Percentiles rank a stretch among this genome's conserved stretches.
Evolutionary conservation across 805 yeast species (phyloP).

Genomic region (Wickerhamomyces alni): DNA sequence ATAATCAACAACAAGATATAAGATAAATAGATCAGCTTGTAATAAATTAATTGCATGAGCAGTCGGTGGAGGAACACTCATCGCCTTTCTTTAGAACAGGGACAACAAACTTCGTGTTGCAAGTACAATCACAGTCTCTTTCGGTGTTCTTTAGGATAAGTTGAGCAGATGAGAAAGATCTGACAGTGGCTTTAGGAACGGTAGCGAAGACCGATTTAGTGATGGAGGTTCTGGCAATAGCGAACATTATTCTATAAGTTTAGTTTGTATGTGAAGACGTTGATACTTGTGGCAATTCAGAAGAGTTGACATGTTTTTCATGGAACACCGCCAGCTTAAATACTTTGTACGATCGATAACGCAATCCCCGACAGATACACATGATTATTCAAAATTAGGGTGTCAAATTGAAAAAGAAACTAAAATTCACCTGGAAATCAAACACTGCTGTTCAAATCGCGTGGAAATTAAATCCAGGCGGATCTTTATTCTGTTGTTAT

Average conservation of each 20-base stretch:
- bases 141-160: slow-evolving; percentile 11
- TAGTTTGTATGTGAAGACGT: not conserved
- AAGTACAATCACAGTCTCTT: slow-evolving; percentile 25
- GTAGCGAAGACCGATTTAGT: slow-evolving; percentile 3
- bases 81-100: slow-evolving; percentile 15
- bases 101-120: slow-evolving; percentile 11
- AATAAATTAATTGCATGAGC: slow-evolving; percentile 17
- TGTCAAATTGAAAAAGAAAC: too few species aligned
- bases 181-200: slow-evolving; percentile 1
- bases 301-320: too few species aligned
- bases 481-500: too few species aligned
- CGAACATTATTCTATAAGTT: slow-evolving; percentile 8
- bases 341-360: too few species aligned
- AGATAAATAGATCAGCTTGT: not conserved
- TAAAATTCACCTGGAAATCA: too few species aligned
- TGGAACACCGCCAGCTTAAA: too few species aligned
- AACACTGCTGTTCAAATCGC: too few species aligned
- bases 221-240: slow-evolving; percentile 10
- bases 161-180: slow-evolving; percentile 7
- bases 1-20: too few species aligned
- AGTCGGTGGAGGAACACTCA: slow-evolving; percentile 22
- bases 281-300: not conserved
- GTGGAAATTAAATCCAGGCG: too few species aligned
- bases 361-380: too few species aligned
- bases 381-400: too few species aligned